Evolutionary conservation across 208 protist species (phyloP).

Genomic region (Leishmania guyanensis): DNA sequence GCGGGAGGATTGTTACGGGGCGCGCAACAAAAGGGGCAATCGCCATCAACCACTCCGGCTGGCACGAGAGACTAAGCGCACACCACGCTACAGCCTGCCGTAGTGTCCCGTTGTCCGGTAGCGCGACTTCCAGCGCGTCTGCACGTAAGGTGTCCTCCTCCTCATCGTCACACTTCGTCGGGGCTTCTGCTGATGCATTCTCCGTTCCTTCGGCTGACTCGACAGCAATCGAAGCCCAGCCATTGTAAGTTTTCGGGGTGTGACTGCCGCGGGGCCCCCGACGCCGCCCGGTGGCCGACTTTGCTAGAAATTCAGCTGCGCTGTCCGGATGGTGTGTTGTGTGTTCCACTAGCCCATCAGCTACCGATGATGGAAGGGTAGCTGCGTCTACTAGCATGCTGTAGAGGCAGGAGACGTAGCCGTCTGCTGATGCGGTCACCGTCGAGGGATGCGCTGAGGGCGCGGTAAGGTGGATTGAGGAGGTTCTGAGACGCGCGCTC

Average conservation of each 20-base stretch:
- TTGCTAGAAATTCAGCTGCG: constrained; percentile 18
- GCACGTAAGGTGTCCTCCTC: constrained; percentile 3
- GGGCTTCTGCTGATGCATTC: not conserved
- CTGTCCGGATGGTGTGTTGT: constrained; percentile 21
- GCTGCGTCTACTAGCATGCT: constrained; percentile 19
- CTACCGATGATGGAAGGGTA: constrained; percentile 14
- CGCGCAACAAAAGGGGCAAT: constrained; percentile 15
- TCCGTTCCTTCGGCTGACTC: not conserved
- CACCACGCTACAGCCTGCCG: constrained; percentile 28
- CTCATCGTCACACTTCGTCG: not conserved
- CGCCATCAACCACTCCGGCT: constrained; percentile 8
- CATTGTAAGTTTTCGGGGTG: not conserved
- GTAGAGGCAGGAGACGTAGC: constrained; percentile 12
- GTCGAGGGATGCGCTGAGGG: not conserved
- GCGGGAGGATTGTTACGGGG: not conserved
- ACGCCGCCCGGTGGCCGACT: constrained; percentile 6
- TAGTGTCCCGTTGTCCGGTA: constrained; percentile 32
- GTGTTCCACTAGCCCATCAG: constrained; percentile 15
- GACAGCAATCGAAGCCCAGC: not conserved
- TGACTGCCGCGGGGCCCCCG: not conserved
- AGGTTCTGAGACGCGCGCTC: not conserved
- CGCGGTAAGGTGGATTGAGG: not conserved
- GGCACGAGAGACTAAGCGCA: constrained; percentile 31
- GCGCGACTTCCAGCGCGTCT: constrained; percentile 23
- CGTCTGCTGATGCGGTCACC: not conserved